Percentiles rank a stretch among this genome's conserved stretches.
phyloP scores from a whole-genome alignment of 257 asterid genomes.

The Catharanthus roseus region DNA sequence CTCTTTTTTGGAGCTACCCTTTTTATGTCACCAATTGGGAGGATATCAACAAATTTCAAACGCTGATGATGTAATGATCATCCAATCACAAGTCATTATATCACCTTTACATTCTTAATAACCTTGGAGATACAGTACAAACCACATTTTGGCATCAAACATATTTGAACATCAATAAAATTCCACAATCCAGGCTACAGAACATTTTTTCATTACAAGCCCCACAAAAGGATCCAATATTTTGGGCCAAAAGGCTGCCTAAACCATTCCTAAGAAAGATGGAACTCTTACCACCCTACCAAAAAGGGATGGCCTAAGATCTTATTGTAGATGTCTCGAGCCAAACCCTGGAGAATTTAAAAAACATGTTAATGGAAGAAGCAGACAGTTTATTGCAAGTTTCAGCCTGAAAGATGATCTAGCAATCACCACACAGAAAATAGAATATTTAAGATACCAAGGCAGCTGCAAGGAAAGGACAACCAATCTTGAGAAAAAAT shows the following conservation, averaged over 20 bases:
- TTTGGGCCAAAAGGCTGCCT: neutral
- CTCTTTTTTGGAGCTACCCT: neutral
- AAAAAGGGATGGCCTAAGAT: conserved; percentile 2
- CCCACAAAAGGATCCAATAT: conserved; percentile 1
- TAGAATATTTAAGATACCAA: neutral
- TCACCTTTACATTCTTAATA: neutral
- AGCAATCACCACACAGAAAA: neutral
- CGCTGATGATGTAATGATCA: neutral
- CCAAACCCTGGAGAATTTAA: conserved; percentile 12
- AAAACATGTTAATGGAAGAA: neutral
- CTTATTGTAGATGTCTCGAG: conserved; percentile 5
- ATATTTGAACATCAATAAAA: neutral
- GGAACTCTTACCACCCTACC: conserved; percentile 13
- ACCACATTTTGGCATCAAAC: neutral
- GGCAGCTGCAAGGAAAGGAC: conserved; percentile 1
- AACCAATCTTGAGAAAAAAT: neutral
- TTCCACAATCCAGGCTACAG: neutral
- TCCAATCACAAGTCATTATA: neutral
- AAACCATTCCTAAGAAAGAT: conserved; percentile 9
- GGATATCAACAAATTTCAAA: neutral
- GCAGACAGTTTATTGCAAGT: neutral
- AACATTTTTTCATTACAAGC: neutral
- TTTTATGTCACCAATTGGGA: neutral
- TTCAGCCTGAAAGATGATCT: neutral
- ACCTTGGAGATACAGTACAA: neutral